Evolutionary conservation across 164 flowering plant genomes (phyloP), one percentile per base, ranked within the genome.

Genomic region (Houttuynia cordata): DNA sequence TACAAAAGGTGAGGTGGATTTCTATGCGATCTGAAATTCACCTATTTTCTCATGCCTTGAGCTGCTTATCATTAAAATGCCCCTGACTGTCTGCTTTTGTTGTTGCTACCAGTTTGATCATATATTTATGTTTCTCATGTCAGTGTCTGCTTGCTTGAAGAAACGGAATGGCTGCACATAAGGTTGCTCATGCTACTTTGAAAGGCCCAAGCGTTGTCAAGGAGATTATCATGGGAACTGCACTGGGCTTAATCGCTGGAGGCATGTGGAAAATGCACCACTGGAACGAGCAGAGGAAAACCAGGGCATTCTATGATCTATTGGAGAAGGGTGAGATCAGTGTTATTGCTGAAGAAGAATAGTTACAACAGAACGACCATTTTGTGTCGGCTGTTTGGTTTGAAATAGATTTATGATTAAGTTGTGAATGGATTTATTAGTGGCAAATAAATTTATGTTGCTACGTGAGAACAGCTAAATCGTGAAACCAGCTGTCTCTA

Each of bases 251-350:
- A 65, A 19, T 67, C 30, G 70, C 66, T 9, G 73, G 76, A 20
- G 66, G 73, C 21, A 25, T 73, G 61, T 73, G 76, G 73, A 73
- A 73, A 62, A 73, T 66, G 71, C 66, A 73, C 60, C 76, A 73
- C 23, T 69, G 73, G 76, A 70, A 67, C 60, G 73, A 70, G 58
- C 73, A 73, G 71, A 73, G 64, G 62, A 73, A 69, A 59, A 52
- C 56, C 21, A 69, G 70, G 62, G 49, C 63, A 25, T 73, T 73
- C 19, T 73, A 70, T 14, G 71, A 73, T 34, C 23, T 70, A 51
- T 57, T 73, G 8, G 71, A 69, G 68, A 73, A 63, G 64, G 76
- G 71, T 47, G 73, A 63, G 22, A 67, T 70, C 54, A 57, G 68
- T 62, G 73, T 73, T 53, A 68, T 70, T 59, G 76, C 47, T 25